Base-by-base conservation (phyloP, 495 filamentous ascomycete species). In the Penicillium cosmopolitanum region DNA sequence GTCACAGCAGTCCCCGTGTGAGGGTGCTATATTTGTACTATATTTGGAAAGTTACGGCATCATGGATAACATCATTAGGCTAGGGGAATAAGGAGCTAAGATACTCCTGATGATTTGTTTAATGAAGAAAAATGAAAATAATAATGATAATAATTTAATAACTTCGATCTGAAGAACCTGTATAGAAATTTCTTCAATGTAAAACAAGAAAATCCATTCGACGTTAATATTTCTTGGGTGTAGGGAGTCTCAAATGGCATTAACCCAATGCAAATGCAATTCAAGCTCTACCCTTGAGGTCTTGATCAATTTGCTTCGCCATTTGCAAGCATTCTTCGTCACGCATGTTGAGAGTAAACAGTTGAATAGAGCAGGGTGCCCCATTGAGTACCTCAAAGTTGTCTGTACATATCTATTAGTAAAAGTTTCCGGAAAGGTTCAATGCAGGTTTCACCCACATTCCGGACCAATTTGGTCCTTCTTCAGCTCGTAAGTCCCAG, bases 261-360 rank as follows among this genome's bases (percentile, higher is more conserved):
- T 5, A 21, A 9, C 5, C 43, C 16, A 12, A 46, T 16, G 6
- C 2, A n/a, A 10, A 0, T 9, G 43, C 19, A 53, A 31, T 5
- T 44, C 42, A 55, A 4, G 16, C 44, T 35, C 13, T 25, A 18
- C 35, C 11, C 16, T 62, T 66, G 11, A 69, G 51, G 21, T 55
- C 60, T 16, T 56, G 44, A 21, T 66, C 66, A 25, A 69, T 61
- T 28, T 61, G 58, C 40, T 66, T 66, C 16, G 64, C 56, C 50
- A 69, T 62, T 28, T 66, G 58, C 43, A 69, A 53, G 48, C 66
- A 69, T 51, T 69, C 66, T 36, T 69, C 66, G 18, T 69, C 66
- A 13, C 64, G 66, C 54, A 69, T 59, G 16, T 59, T 69, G 12
- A 58, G 60, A 15, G 66, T 69, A 21, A 69, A 69, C 0, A 65